These are phyloP conservation scores for Pulveroboletus sp. DNA, from an alignment of 768 basidiomycete genomes.

Conservation along the genomic window DNA sequence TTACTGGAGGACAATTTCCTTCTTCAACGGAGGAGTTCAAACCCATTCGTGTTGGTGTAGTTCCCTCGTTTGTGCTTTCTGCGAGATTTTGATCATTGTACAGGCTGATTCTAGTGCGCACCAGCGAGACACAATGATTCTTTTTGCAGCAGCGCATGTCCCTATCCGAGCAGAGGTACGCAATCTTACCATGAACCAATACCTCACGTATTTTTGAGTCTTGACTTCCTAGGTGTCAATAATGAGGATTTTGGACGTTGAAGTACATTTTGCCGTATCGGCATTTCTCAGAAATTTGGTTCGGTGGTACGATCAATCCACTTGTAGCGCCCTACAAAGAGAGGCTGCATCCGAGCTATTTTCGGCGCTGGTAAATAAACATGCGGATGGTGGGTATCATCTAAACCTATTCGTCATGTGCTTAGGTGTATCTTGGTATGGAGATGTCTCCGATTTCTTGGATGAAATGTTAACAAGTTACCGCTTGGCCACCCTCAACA, in stretches of 20 bases:
- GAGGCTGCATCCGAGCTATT: slow-evolving; percentile 54
- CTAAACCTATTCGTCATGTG: background rate
- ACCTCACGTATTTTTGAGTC: background rate
- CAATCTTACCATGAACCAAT: background rate
- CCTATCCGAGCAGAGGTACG: slow-evolving; percentile 64
- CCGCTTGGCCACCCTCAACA: slow-evolving; percentile 45
- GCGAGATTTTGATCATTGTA: background rate
- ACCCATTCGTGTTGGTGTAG: slow-evolving; percentile 47
- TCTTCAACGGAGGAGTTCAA: slow-evolving; percentile 32
- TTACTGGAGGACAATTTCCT: slow-evolving; percentile 54
- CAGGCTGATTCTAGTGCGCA: slow-evolving; percentile 17
- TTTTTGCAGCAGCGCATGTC: slow-evolving; percentile 65
- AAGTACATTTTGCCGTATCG: slow-evolving; percentile 46
- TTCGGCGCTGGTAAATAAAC: slow-evolving; percentile 75
- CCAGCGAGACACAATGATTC: slow-evolving; percentile 60
- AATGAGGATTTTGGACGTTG: slow-evolving; percentile 10
- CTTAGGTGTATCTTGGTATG: background rate
- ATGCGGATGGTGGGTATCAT: slow-evolving; percentile 48
- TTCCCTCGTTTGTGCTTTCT: background rate
- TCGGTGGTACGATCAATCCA: slow-evolving; percentile 51
- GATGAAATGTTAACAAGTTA: slow-evolving; percentile 39
- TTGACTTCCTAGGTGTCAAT: slow-evolving; percentile 37
- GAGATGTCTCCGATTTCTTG: slow-evolving; percentile 48
- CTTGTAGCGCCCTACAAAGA: slow-evolving; percentile 48
- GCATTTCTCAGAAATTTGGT: slow-evolving; percentile 52